A percentile compares a stretch with the other conserved stretches of the same genome.
phyloP scores from a whole-genome alignment of 805 yeast species.

The Saccharomycodes ludwigii region DNA sequence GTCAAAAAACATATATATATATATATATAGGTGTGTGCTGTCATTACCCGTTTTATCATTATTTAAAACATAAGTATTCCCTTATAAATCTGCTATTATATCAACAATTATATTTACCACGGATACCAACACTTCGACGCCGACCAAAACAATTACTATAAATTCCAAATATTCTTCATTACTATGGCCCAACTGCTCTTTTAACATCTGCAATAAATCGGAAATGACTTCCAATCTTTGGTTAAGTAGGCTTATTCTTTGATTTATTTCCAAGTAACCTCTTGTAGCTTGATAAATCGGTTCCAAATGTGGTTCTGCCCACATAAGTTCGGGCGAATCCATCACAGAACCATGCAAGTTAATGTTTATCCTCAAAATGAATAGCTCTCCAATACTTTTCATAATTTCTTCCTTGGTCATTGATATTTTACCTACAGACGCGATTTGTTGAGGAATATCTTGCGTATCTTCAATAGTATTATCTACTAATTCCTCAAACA shows the following conservation, averaged over 20 bases:
- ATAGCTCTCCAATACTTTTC: conserved; percentile 94
- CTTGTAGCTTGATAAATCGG: conserved; percentile 96
- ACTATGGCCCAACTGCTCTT: conserved; percentile 92
- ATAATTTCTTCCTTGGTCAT: conserved; percentile 91
- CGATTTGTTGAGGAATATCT: conserved; percentile 93
- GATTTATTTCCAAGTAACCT: conserved; percentile 90
- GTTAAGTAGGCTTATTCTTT: conserved; percentile 78
- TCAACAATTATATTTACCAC: conserved; percentile 66
- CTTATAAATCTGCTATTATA: conserved; percentile 26
- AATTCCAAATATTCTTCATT: conserved; percentile 88
- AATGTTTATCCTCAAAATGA: conserved; percentile 73
- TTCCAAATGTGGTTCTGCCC: conserved; percentile 97
- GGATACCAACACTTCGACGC: conserved; percentile 84
- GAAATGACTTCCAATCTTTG: conserved; percentile 89
- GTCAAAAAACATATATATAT: no score
- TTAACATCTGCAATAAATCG: conserved; percentile 88
- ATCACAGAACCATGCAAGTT: conserved; percentile 78
- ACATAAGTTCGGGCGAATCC: conserved; percentile 96
- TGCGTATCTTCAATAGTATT: conserved; percentile 96
- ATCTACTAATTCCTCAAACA: conserved; percentile 92
- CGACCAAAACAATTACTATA: conserved; percentile 81
- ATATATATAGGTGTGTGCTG: no score
- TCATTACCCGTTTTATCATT: no score
- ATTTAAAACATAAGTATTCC: no score
- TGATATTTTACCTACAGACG: conserved; percentile 85